phyloP scores from a whole-genome alignment of 2,329 filamentous ascomycete genomes.

The Nannizzia gypsea region DNA sequence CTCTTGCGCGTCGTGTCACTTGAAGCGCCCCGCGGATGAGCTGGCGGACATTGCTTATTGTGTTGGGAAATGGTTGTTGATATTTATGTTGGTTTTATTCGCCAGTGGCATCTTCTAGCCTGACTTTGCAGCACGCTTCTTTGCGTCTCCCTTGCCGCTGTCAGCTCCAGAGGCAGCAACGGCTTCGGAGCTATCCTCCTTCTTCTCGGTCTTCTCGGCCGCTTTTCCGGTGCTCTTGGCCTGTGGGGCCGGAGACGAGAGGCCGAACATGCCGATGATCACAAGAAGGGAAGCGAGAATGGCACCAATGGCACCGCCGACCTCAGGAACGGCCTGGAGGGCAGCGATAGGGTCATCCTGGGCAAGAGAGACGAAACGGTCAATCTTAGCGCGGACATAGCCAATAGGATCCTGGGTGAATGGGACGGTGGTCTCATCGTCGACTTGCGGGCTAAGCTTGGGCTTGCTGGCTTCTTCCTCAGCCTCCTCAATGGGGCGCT shows the following conservation, averaged over 20 bases:
- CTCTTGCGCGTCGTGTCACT: neutral
- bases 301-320: constrained; percentile 67
- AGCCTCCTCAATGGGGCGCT: constrained; percentile 70
- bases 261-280: constrained; percentile 53
- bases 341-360: constrained; percentile 73
- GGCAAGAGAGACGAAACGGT: constrained; percentile 77
- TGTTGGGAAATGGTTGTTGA: neutral
- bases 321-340: constrained; percentile 80
- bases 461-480: constrained; percentile 70
- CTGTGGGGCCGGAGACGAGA: constrained; percentile 51
- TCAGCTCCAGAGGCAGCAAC: constrained; percentile 50
- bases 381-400: constrained; percentile 84
- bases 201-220: constrained; percentile 43
- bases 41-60: neutral
- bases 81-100: neutral
- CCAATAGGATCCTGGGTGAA: constrained; percentile 84
- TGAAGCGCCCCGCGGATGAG: neutral
- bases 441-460: constrained; percentile 45
- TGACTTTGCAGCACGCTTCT: constrained; percentile 42
- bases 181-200: constrained; percentile 43
- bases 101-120: neutral
- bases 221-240: constrained; percentile 63
- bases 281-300: constrained; percentile 58
- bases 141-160: constrained; percentile 61
- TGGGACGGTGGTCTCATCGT: constrained; percentile 61